Base-by-base conservation (phyloP, 2,329 filamentous ascomycete genomes). In the Hypoxylon sp. region DNA sequence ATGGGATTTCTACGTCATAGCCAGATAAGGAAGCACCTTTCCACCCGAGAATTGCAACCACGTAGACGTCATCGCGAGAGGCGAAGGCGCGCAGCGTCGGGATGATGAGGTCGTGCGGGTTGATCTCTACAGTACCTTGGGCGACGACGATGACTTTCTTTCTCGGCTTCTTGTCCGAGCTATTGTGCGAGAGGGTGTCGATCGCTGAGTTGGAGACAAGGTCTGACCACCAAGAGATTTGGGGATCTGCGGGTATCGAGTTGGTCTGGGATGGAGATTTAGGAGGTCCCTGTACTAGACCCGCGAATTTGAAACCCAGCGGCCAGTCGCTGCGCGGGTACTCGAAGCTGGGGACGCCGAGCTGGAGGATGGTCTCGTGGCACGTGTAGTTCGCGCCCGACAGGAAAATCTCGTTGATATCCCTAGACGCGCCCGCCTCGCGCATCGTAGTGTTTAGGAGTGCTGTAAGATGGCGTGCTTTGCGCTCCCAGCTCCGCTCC, bases 101-200 rank as follows among this genome's bases (percentile, higher is more conserved):
- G 22, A 82, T 62, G 50, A 82, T 81, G 2, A 82, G 75, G 51
- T 82, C 77, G 4, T 75, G 61, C 4, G 80, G 79, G 54, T 81
- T 75, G 1, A 73, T 79, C 70, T 82, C 80, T 6, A 82, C 80
- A 2, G 80, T 82, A 3, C 81, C 81, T 63, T 82, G 81, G 0
- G 81, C 77, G 17, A 82, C 81, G 7, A 82, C 77, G 1, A 82
- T 70, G 2, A 82, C 73, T 53, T 77, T 79, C 63, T 77, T 78
- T 20, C 72, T 64, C 14, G 2, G 46, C 5, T 14, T 27, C 14
- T 25, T 51, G 11, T 27, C 44, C 25, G 49, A n/a, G 49, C 57
- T 54, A 13, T 53, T 8, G 6, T 63, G 58, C 25, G 65, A 50
- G 0, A 57, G n/a, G 6, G 31, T 13, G 2, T 46, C 48, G 7